A percentile compares a stretch with the other conserved stretches of the same genome.
These are phyloP conservation scores for Cyclanthera cordifolia DNA, from an alignment of 306 rosid species.

Conservation along the genomic window DNA sequence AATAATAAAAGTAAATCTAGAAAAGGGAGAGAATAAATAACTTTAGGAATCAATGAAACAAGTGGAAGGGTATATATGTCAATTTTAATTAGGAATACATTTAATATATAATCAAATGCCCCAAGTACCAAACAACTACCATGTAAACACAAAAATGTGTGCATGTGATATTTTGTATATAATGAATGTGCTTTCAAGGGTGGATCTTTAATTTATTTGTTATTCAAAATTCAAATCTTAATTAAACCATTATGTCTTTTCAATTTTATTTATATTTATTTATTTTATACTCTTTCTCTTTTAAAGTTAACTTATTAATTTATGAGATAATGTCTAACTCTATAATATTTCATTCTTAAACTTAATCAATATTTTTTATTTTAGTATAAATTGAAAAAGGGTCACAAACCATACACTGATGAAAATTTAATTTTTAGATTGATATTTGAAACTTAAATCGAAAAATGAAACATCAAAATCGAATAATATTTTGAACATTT, in stretches of 20 bases:
- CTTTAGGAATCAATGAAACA: constrained; percentile 10
- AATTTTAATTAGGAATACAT: constrained; percentile 2
- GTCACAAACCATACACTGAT: too few relatives aligned
- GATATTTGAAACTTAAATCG: neutral
- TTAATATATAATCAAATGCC: constrained; percentile 9
- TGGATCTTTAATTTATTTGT: too few relatives aligned
- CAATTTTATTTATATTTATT: neutral
- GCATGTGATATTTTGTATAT: neutral
- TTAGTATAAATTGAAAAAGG: too few relatives aligned
- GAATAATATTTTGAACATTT: too few relatives aligned
- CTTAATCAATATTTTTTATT: too few relatives aligned
- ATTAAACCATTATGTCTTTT: neutral
- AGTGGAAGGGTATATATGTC: neutral
- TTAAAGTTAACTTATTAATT: too few relatives aligned
- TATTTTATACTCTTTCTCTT: too few relatives aligned
- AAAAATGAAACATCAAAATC: neutral
- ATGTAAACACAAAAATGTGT: constrained; percentile 7
- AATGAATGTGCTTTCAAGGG: neutral
- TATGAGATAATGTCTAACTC: too few relatives aligned
- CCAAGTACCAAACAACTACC: neutral
- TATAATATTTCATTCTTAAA: too few relatives aligned
- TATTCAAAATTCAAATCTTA: too few relatives aligned
- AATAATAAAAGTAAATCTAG: too few relatives aligned
- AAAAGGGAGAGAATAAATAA: neutral
- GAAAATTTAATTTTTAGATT: too few relatives aligned